Conservation (phyloP, 2,329 filamentous ascomycete species). For the Colletotrichum eremochloae region DNA sequence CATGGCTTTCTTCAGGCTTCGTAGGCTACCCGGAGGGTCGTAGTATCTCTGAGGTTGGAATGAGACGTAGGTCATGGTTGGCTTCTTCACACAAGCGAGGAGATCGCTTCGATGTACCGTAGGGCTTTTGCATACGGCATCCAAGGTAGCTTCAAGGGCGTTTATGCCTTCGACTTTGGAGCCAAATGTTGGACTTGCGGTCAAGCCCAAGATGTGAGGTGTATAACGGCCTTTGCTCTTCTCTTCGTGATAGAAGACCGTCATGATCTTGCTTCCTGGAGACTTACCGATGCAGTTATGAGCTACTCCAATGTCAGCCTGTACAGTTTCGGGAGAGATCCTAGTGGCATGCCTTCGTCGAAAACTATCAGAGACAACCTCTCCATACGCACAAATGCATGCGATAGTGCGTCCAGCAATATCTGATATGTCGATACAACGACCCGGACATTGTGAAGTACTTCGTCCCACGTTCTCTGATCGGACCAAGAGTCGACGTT, state of each 20-base stretch:
- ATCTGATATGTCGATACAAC: conserved; percentile 84
- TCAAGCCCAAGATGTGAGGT: conserved; percentile 82
- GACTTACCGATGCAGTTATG: conserved; percentile 79
- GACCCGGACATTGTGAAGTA: conserved; percentile 75
- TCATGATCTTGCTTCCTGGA: conserved; percentile 79
- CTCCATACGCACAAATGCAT: conserved; percentile 78
- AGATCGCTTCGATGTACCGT: conserved; percentile 78
- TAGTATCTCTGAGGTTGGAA: conserved; percentile 48
- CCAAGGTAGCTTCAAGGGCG: conserved; percentile 76
- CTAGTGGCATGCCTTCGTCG: conserved; percentile 76
- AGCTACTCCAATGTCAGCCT: conserved; percentile 60
- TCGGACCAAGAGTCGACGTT: conserved; percentile 81
- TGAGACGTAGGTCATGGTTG: conserved; percentile 60
- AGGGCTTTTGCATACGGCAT: conserved; percentile 78
- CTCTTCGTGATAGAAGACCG: conserved; percentile 73
- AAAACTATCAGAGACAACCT: conserved; percentile 79
- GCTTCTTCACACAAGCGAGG: conserved; percentile 75
- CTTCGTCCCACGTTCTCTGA: conserved; percentile 74
- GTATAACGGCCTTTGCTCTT: conserved; percentile 55
- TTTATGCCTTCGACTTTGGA: conserved; percentile 68
- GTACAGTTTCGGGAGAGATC: background rate
- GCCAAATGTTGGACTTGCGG: conserved; percentile 81
- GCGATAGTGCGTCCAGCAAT: conserved; percentile 78
- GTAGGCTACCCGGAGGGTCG: conserved; percentile 54
- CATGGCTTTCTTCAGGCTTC: conserved; percentile 58